Evolutionary conservation across 192 early-diverging fungal species (phyloP).

Genomic region (Mortierella alpina): DNA sequence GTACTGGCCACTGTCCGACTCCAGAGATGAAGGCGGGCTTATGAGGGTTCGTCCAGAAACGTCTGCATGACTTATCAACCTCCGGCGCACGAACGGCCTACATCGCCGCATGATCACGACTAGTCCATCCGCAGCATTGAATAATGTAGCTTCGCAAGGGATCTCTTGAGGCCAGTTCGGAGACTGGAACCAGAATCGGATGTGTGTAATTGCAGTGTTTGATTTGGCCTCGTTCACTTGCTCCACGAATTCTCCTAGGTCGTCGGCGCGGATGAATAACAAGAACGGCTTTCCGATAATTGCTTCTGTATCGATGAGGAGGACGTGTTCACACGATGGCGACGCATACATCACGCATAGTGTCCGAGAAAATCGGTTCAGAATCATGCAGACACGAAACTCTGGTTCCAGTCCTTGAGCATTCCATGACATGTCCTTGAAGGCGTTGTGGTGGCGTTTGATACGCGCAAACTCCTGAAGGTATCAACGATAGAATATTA

Average conservation of each 20-base stretch:
- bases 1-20: background rate
- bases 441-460: conserved; percentile 25
- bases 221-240: conserved; percentile 30
- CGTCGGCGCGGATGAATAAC: conserved; percentile 32
- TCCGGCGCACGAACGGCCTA: conserved; percentile 16
- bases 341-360: conserved; percentile 36
- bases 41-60: background rate
- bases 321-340: conserved; percentile 7
- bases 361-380: conserved; percentile 31
- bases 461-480: conserved; percentile 14
- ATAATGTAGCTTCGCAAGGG: conserved; percentile 25
- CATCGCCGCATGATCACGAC: conserved; percentile 13
- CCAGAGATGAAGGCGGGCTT: background rate
- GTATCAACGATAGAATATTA: background rate
- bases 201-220: conserved; percentile 20
- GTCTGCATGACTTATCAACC: background rate
- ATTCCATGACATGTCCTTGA: conserved; percentile 20
- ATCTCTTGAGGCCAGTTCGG: conserved; percentile 17
- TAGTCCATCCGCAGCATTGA: conserved; percentile 21
- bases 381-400: conserved; percentile 32
- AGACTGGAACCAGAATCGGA: conserved; percentile 39
- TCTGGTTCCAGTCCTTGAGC: conserved; percentile 7
- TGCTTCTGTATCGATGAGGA: conserved; percentile 7
- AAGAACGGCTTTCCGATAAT: conserved; percentile 33
- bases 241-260: conserved; percentile 23